Conservation (phyloP, 495 filamentous ascomycete species). For the Physcia stellaris region DNA sequence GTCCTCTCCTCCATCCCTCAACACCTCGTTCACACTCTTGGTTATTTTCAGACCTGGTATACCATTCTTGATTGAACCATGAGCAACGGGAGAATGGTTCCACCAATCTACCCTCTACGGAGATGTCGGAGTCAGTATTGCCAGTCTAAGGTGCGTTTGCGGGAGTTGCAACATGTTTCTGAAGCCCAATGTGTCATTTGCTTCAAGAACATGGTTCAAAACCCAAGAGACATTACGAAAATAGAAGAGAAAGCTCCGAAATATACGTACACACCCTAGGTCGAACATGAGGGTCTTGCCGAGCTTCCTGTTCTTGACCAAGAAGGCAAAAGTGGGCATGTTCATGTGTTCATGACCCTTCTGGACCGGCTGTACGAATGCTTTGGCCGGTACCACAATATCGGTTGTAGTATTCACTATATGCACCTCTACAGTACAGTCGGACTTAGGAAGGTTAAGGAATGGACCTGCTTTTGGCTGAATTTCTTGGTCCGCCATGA, state of each 20-base stretch:
- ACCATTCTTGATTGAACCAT: conserved; percentile 6
- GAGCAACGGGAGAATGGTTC: conserved; percentile 13
- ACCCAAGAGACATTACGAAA: too few relatives aligned
- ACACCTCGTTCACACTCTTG: conserved; percentile 21
- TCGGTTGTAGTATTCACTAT: conserved; percentile 24
- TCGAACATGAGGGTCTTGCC: conserved; percentile 21
- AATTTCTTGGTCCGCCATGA: conserved; percentile 13
- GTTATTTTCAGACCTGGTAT: conserved; percentile 13
- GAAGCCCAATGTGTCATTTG: too few relatives aligned
- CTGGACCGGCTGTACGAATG: conserved; percentile 23
- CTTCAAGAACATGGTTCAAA: too few relatives aligned
- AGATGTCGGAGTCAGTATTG: too few relatives aligned
- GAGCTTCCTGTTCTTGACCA: conserved; percentile 19
- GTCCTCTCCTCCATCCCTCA: conserved; percentile 15
- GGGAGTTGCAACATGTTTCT: too few relatives aligned
- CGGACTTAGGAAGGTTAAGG: conserved; percentile 10
- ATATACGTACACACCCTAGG: too few relatives aligned
- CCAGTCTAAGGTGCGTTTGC: too few relatives aligned
- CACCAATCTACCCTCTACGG: conserved; percentile 23
- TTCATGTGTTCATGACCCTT: conserved; percentile 23
- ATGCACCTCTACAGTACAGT: conserved; percentile 20
- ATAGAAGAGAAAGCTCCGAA: too few relatives aligned
- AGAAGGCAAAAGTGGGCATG: conserved; percentile 23
- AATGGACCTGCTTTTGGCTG: conserved; percentile 7
- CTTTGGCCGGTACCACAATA: conserved; percentile 17